Conservation (phyloP, 345 rosid genomes). For the Heritiera littoralis region DNA sequence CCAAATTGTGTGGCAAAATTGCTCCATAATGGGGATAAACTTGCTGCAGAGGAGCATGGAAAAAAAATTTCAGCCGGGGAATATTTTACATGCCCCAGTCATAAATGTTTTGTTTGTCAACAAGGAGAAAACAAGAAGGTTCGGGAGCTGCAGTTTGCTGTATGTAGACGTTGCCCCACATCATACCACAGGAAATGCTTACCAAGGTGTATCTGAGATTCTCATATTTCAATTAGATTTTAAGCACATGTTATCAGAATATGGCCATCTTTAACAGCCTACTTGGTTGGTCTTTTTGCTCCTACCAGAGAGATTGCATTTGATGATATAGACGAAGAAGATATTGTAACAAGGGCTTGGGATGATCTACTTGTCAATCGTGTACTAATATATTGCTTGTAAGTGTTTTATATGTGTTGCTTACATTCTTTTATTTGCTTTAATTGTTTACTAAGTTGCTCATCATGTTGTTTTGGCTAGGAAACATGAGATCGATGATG, state of each 20-base stretch:
- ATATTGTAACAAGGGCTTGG: conserved; percentile 70
- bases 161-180: conserved; percentile 92
- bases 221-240: background rate
- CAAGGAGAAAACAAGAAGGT: conserved; percentile 66
- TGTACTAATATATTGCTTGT: conserved; percentile 86
- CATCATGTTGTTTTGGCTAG: conserved; percentile 38
- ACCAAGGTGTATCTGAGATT: conserved; percentile 56
- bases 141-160: conserved; percentile 67
- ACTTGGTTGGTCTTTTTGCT: conserved; percentile 20
- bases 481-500: conserved; percentile 68
- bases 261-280: conserved; percentile 8
- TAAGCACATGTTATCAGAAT: background rate
- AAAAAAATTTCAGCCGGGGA: conserved; percentile 62
- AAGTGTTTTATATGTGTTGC: conserved; percentile 33
- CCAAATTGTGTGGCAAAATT: conserved; percentile 70
- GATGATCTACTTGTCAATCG: conserved; percentile 68
- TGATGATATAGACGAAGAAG: conserved; percentile 53
- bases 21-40: conserved; percentile 49
- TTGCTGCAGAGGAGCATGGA: conserved; percentile 57
- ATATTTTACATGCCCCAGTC: conserved; percentile 73
- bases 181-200: conserved; percentile 91
- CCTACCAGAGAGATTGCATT: conserved; percentile 59
- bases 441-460: conserved; percentile 23
- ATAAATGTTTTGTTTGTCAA: conserved; percentile 76
- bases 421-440: conserved; percentile 17